Conservation (phyloP, 139 green algal species). For the Picochlorum sp. region DNA sequence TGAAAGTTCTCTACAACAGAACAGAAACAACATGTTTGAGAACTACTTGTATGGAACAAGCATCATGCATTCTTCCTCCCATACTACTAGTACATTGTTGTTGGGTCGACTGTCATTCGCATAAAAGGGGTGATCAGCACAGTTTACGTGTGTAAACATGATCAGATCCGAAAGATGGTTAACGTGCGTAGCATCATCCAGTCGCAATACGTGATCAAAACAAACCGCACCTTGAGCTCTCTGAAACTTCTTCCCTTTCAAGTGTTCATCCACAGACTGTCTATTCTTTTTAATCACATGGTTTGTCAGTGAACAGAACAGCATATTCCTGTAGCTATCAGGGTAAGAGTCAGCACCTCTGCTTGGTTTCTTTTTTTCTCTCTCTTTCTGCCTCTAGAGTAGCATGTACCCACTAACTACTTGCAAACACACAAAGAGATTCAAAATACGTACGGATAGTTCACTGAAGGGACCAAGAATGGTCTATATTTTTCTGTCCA, state of each 20-base stretch:
- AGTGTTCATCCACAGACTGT: slow-evolving; percentile 55
- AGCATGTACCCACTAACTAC: not conserved
- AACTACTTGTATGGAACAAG: too few species aligned
- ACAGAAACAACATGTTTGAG: too few species aligned
- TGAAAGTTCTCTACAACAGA: slow-evolving; percentile 43
- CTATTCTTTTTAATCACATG: slow-evolving; percentile 60
- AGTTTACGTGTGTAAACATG: not conserved
- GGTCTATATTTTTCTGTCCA: slow-evolving; percentile 59
- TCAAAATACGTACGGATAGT: slow-evolving; percentile 52
- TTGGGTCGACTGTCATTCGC: not conserved
- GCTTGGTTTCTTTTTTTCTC: too few species aligned
- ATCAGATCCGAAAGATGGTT: slow-evolving; percentile 5
- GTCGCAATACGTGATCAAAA: not conserved
- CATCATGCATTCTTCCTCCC: too few species aligned
- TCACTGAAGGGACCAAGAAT: slow-evolving; percentile 57
- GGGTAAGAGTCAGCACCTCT: too few species aligned
- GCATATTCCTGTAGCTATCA: slow-evolving; percentile 37
- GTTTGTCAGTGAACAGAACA: slow-evolving; percentile 70
- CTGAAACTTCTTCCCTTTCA: slow-evolving; percentile 51
- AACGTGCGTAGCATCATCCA: slow-evolving; percentile 13
- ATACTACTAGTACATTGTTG: too few species aligned
- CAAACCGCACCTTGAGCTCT: slow-evolving; percentile 39
- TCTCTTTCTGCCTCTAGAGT: not conserved
- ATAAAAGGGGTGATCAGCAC: slow-evolving; percentile 9
- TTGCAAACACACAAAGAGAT: not conserved